These are phyloP conservation scores for Thermoascus crustaceus DNA, from an alignment of 2,329 filamentous ascomycete genomes.

Conservation along the genomic window DNA sequence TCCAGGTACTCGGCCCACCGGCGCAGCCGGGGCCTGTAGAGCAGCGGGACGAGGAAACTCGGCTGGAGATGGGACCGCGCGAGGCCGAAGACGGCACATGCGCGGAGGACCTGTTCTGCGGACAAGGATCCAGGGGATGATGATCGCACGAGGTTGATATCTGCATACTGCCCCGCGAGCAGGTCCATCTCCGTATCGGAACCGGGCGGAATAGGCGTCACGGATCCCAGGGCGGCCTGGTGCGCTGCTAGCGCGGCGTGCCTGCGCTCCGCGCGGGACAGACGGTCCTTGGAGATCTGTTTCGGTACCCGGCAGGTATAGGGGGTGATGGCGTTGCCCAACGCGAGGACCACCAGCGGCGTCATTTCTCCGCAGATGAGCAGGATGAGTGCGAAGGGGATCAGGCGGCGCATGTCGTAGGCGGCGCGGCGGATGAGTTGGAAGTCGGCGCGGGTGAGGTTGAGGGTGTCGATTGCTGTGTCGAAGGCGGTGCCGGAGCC, in stretches of 20 bases:
- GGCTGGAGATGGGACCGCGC: conserved; percentile 34
- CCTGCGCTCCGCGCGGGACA: conserved; percentile 42
- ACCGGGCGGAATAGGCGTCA: conserved; percentile 10
- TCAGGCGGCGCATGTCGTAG: conserved; percentile 68
- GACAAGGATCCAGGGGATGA: conserved; percentile 17
- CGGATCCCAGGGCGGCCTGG: conserved; percentile 11
- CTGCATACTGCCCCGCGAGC: conserved; percentile 17
- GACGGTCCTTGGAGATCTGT: conserved; percentile 55
- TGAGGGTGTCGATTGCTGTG: conserved; percentile 8
- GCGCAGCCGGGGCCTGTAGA: conserved; percentile 49
- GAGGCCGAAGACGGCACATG: conserved; percentile 28
- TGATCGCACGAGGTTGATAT: conserved; percentile 11
- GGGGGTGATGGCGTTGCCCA: conserved; percentile 63
- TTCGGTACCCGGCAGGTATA: conserved; percentile 73
- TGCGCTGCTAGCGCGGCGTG: conserved; percentile 18
- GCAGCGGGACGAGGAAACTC: conserved; percentile 23
- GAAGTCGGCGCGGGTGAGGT: conserved; percentile 57
- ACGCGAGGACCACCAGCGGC: conserved; percentile 64
- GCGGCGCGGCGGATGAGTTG: conserved; percentile 60
- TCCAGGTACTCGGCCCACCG: conserved; percentile 56
- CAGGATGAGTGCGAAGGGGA: conserved; percentile 67
- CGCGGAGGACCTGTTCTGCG: conserved; percentile 20
- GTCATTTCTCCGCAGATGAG: conserved; percentile 79
- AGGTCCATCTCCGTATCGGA: conserved; percentile 22
- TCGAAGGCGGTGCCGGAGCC: conserved; percentile 7